phyloP scores from a whole-genome alignment of 352 stramenopile species.

The Salisapilia sapeloensis region DNA sequence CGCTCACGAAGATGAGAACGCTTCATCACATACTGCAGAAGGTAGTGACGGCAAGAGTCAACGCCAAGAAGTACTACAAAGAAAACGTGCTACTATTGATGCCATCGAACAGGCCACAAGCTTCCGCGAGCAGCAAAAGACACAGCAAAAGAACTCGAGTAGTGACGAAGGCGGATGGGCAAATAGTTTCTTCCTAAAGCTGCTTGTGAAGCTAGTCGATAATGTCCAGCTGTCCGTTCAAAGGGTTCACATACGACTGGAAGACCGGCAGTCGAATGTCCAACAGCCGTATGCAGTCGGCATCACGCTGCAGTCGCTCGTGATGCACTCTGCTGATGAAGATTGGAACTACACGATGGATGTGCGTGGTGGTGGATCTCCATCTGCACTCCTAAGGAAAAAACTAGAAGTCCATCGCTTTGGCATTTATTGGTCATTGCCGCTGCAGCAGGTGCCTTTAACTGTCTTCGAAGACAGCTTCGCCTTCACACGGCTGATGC shows the following conservation, averaged over 20 bases:
- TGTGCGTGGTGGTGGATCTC: constrained; percentile 14
- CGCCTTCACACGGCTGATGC: constrained; percentile 53
- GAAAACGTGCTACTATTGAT: constrained; percentile 61
- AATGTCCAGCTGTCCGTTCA: constrained; percentile 74
- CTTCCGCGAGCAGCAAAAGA: constrained; percentile 22
- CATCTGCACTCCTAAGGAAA: constrained; percentile 41
- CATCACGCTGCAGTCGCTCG: constrained; percentile 59
- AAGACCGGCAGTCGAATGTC: constrained; percentile 38
- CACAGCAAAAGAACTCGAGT: constrained; percentile 3
- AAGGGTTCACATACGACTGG: constrained; percentile 52
- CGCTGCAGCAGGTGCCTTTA: constrained; percentile 21
- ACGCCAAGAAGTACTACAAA: constrained; percentile 23
- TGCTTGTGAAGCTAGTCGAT: constrained; percentile 66
- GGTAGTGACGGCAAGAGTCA: constrained; percentile 9
- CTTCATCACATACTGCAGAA: background rate
- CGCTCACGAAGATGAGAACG: constrained; percentile 1
- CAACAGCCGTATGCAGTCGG: constrained; percentile 33
- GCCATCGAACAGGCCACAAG: constrained; percentile 59
- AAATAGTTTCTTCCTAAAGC: constrained; percentile 61
- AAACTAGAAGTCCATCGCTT: constrained; percentile 74
- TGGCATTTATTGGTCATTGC: constrained; percentile 61
- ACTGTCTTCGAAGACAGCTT: constrained; percentile 24
- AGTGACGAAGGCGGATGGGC: constrained; percentile 18
- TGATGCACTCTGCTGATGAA: constrained; percentile 68
- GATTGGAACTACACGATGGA: constrained; percentile 76